A percentile compares a stretch with the other conserved stretches of the same genome.
phyloP scores from a whole-genome alignment of 495 filamentous ascomycete genomes.

The Xylaria palmicola region DNA sequence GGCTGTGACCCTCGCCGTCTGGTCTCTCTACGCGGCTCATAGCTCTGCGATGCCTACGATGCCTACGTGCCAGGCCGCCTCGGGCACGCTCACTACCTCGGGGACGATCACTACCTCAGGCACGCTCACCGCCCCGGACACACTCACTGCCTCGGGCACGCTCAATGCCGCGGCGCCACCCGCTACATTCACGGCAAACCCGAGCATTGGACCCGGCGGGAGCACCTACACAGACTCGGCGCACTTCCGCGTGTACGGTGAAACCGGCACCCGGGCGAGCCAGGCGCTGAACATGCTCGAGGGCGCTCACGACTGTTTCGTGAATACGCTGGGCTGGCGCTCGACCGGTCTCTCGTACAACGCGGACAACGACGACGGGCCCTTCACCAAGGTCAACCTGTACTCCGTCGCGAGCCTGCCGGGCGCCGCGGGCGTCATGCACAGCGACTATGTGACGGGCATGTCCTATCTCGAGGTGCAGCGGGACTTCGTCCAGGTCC shows the following conservation, averaged over 20 bases:
- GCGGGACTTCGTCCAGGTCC: constrained; percentile 28
- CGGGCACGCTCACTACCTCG: constrained; percentile 2
- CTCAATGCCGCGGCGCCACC: constrained; percentile 20
- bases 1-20: not conserved
- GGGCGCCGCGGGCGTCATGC: constrained; percentile 35
- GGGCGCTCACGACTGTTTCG: constrained; percentile 37
- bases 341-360: constrained; percentile 34
- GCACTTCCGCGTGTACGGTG: constrained; percentile 40
- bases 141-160: no score
- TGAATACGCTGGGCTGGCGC: constrained; percentile 35
- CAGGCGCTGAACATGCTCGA: constrained; percentile 32
- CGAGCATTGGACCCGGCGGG: constrained; percentile 28
- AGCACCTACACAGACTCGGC: constrained; percentile 34
- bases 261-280: constrained; percentile 22
- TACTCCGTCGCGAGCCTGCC: constrained; percentile 32
- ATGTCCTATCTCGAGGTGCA: constrained; percentile 36
- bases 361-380: constrained; percentile 24
- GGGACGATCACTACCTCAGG: constrained; percentile 16
- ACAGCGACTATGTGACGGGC: constrained; percentile 26
- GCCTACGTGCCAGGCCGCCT: not conserved
- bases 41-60: not conserved
- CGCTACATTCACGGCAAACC: constrained; percentile 31
- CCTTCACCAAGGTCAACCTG: constrained; percentile 39
- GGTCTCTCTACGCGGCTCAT: not conserved
- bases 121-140: not conserved